Base-by-base conservation (phyloP, 2,329 filamentous ascomycete species). In the Hortaea werneckii region DNA sequence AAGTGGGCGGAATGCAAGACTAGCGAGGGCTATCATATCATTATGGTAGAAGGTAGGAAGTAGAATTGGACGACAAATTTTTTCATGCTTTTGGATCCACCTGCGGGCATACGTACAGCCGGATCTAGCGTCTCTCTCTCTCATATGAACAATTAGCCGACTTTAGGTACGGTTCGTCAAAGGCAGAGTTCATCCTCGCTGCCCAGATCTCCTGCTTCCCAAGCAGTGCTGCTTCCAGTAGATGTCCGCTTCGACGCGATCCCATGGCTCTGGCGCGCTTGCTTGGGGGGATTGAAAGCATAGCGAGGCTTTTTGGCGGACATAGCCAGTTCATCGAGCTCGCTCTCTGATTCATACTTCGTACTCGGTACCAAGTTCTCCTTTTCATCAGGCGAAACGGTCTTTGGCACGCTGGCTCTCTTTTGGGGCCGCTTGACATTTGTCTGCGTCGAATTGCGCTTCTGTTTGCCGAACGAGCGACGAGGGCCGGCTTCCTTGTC, bases 1-100 rank as follows among this genome's bases (percentile, higher is more conserved):
- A 82, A 80, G 59, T 75, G 77, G 59, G 83, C 71, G 1, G 82
- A 87, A 67, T 80, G 74, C 20, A 87, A 85, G 72, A 88, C 85
- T 1, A 73, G 70, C 1, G 82, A 85, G 66, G 85, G 85, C 1
- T 88, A 88, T 69, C 85, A 89, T 63, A 79, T 89, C 52, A 78
- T 89, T 53, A 87, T 88, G 80, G 84, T 88, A 3, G 79, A 82
- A 58, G 79, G 78, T 42, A 68, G 79, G 59, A 80, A 79, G 61
- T 80, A 20, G 4, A 48, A 53, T 29, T 35, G 2, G 32, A 20
- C 20, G 20, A 20, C 20, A 4, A 35, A 35, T 35, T 35, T 9
- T 35, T 35, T n/a, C n/a, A n/a, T 35, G 32, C 32, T 3, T 9
- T 9, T 35, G 26, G 38, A 34, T 32, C 29, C 29, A 4, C 20